Base-by-base conservation (phyloP, 2,329 filamentous ascomycete species). In the Chrysoporthe deuterocubensis region DNA sequence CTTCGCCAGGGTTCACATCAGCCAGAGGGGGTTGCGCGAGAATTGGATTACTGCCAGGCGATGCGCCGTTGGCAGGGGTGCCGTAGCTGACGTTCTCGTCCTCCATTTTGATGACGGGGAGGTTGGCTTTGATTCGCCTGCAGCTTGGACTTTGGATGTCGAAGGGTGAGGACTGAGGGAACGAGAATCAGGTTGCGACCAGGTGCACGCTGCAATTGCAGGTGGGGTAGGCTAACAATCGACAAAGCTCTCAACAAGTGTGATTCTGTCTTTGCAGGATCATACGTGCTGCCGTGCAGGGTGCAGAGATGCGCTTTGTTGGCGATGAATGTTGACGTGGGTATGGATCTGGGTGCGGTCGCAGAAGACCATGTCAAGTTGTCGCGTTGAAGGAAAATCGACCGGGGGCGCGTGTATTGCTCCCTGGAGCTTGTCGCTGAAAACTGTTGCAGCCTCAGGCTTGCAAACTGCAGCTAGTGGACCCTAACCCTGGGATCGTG, bases 41-140 rank as follows among this genome's bases (percentile, higher is more conserved):
- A 58, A 85, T 83, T 16, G 84, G 82, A 74, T 88, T 89, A 75
- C 82, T 84, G 70, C 81, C 81, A 50, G 87, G 87, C 59, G 87
- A 88, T 71, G 82, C 83, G 73, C 81, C 85, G 74, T 85, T 85
- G 72, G 80, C 82, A 61, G 87, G 84, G 71, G 87, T 89, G 77
- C 83, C 87, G 73, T 86, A 88, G 72, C 79, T 85, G 73, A 83
- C 78, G 70, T 84, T 81, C 72, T 83, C 81, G 71, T 87, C 87
- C 70, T 90, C 88, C 88, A 90, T 90, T 65, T 76, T 80, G 75
- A 74, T 71, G 70, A 73, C 69, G 70, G 68, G 65, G 62, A 66
- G 58, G 71, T 73, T 72, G 68, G 54, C 62, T 65, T 65, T 48
- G 58, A 50, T 44, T 57, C 34, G 46, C 32, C 42, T 62, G 59